A percentile compares a stretch with the other conserved stretches of the same genome.
These are phyloP conservation scores for Malassezia globosa DNA, from an alignment of 1,284 basidiomycete species.

Conservation along the genomic window DNA sequence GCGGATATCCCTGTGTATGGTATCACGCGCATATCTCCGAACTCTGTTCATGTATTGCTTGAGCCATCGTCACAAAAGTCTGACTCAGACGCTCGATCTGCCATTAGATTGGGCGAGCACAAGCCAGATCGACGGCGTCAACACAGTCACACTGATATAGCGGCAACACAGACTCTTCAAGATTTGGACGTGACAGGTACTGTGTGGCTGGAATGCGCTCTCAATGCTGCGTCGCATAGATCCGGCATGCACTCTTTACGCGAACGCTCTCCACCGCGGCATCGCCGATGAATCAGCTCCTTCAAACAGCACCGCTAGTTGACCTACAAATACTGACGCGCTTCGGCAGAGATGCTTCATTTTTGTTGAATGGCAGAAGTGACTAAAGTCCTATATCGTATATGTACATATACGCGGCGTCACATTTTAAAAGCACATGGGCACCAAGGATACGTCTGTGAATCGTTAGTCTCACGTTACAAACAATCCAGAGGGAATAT, in stretches of 20 bases:
- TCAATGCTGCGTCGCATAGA: neutral
- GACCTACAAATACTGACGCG: too few relatives aligned
- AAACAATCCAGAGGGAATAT: too few relatives aligned
- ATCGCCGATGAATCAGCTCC: too few relatives aligned
- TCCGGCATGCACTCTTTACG: neutral
- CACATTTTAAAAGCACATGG: too few relatives aligned
- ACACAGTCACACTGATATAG: conserved; percentile 20
- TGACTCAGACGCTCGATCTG: neutral
- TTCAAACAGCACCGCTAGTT: too few relatives aligned
- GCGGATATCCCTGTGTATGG: conserved; percentile 20
- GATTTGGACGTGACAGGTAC: conserved; percentile 19
- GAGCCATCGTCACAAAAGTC: neutral
- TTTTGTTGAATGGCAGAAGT: too few relatives aligned
- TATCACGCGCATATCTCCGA: conserved; percentile 24
- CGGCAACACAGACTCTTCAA: conserved; percentile 21
- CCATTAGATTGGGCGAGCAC: neutral
- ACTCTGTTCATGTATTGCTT: conserved; percentile 18
- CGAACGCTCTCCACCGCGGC: conserved; percentile 1
- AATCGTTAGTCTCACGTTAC: too few relatives aligned
- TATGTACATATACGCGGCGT: too few relatives aligned
- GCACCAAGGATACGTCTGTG: too few relatives aligned
- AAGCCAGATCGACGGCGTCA: neutral
- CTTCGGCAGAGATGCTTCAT: too few relatives aligned
- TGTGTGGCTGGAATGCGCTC: conserved; percentile 25
- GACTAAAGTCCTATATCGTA: too few relatives aligned